Base-by-base conservation (phyloP, 495 filamentous ascomycete genomes). In the Aspergillus mulundensis region DNA sequence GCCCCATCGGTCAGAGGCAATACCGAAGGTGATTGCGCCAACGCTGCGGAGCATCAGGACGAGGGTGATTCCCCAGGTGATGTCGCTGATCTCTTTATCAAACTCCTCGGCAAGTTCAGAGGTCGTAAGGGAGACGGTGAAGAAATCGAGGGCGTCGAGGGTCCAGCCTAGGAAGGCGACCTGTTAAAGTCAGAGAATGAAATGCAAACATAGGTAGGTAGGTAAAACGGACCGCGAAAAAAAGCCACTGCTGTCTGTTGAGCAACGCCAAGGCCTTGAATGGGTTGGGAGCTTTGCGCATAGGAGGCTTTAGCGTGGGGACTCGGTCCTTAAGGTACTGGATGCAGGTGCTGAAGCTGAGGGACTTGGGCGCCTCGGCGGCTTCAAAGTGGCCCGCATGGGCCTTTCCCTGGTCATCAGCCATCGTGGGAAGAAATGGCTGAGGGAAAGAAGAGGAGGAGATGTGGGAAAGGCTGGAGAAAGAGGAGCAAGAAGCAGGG, bases 111-210 rank as follows among this genome's bases (percentile, higher is more conserved):
- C 84, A 24, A 95, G 77, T 28, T 90, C 70, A 5, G 71, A 69
- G 19, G 90, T 83, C 0, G 89, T 91, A 53, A 95, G 68, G 7
- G 86, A 89, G 61, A 94, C 89, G 57, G 88, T 92, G 76, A 95
- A 95, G 77, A 95, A 95, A 65, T 95, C 90, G 58, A 94, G 92
- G 14, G 90, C 83, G 67, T 95, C 90, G 87, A 89, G 93, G 0
- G 85, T 83, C 88, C 88, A 92, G 11, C 81, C 88, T 16, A 78
- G 58, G 56, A 89, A 90, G 6, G 84, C 86, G 59, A 87, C 62
- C 71, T 74, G 44, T 28, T 32, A 19, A 14, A n/a, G 28, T 61
- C 53, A 65, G 50, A 38, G 43, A 8, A 8, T 11, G 45, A 15
- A 24, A 21, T 23, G 8, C 24, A 6, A 7, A 23, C 25, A 20